phyloP scores from a whole-genome alignment of 2,329 filamentous ascomycete genomes.

The Colletotrichum kahawae region DNA sequence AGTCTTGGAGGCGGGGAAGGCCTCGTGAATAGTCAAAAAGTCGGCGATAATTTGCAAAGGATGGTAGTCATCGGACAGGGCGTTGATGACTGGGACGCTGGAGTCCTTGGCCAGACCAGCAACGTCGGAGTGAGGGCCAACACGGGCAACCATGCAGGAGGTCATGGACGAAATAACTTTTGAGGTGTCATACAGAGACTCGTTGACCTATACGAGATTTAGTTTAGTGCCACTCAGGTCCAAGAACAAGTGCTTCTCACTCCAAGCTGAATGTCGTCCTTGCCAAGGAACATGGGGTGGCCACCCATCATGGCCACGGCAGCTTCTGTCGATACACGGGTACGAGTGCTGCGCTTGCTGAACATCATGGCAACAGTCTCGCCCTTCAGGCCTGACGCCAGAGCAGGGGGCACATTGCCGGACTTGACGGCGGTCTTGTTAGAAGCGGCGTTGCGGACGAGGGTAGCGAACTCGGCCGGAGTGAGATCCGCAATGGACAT shows the following conservation, averaged over 20 bases:
- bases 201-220: conserved; percentile 69
- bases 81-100: conserved; percentile 83
- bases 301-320: conserved; percentile 89
- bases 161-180: conserved; percentile 95
- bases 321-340: conserved; percentile 90
- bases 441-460: conserved; percentile 81
- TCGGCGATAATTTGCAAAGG: conserved; percentile 95
- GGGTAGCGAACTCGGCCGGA: conserved; percentile 76
- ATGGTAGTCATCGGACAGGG: conserved; percentile 88
- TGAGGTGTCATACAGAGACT: conserved; percentile 91
- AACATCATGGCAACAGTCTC: conserved; percentile 95
- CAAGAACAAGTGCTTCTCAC: conserved; percentile 51
- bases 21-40: conserved; percentile 87
- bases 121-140: conserved; percentile 79
- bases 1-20: conserved; percentile 58
- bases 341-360: conserved; percentile 93
- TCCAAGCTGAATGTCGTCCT: conserved; percentile 94
- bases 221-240: not conserved
- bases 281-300: conserved; percentile 94
- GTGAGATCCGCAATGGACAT: conserved; percentile 90
- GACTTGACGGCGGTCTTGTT: conserved; percentile 82
- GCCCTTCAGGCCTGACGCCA: conserved; percentile 70
- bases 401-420: conserved; percentile 60
- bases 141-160: conserved; percentile 80
- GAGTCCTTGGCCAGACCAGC: conserved; percentile 73